Percentiles rank a stretch among this genome's conserved stretches.
These are phyloP conservation scores for Calocybe gangraenosa DNA, from an alignment of 768 basidiomycete genomes.

Conservation along the genomic window DNA sequence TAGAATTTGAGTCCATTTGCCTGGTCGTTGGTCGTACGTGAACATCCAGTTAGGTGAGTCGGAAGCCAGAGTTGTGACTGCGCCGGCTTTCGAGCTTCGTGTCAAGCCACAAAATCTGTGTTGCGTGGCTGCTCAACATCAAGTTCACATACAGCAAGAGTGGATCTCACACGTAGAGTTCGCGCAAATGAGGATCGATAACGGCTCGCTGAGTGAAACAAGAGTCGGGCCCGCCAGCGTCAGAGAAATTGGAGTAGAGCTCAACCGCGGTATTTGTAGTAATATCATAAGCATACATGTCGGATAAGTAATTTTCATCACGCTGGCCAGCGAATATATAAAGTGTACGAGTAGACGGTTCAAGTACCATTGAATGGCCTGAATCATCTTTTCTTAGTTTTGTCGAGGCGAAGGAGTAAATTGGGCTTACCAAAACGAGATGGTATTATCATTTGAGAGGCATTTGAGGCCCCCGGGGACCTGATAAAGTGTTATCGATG, in stretches of 20 bases:
- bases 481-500: slow-evolving; percentile 9
- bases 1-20: slow-evolving; percentile 61
- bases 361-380: slow-evolving; percentile 85
- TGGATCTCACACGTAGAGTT: slow-evolving; percentile 69
- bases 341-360: slow-evolving; percentile 50
- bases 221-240: slow-evolving; percentile 61
- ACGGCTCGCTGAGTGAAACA: slow-evolving; percentile 75
- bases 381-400: background rate
- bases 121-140: background rate
- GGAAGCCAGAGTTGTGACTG: slow-evolving; percentile 37
- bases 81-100: slow-evolving; percentile 31
- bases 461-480: slow-evolving; percentile 22
- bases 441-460: slow-evolving; percentile 42
- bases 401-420: background rate
- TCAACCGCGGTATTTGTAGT: slow-evolving; percentile 53
- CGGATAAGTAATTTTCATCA: slow-evolving; percentile 61
- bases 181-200: slow-evolving; percentile 55
- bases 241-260: slow-evolving; percentile 58
- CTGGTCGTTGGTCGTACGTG: slow-evolving; percentile 54
- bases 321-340: slow-evolving; percentile 76
- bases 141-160: background rate
- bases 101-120: slow-evolving; percentile 62
- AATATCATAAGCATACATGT: slow-evolving; percentile 75
- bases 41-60: slow-evolving; percentile 66
- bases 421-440: slow-evolving; percentile 52